Evolutionary conservation across 176 grass and related monocot species (phyloP).

Genomic region (Carex pumila): DNA sequence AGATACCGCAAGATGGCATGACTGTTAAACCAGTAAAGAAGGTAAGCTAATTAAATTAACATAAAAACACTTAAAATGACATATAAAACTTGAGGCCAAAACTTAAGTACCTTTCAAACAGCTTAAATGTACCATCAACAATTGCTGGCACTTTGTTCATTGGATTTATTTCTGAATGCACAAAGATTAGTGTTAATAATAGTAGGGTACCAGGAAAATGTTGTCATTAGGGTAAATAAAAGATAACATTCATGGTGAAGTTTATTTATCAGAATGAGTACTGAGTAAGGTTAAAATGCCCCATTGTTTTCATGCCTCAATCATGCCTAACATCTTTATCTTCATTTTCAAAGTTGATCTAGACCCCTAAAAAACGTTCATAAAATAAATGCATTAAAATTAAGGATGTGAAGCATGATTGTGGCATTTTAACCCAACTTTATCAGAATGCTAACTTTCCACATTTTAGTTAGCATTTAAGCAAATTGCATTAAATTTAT

Average conservation of each 20-base stretch:
- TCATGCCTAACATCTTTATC: no score
- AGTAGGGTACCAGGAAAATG: background rate
- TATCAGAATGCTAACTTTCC: background rate
- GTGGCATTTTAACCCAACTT: no score
- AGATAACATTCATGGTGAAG: background rate
- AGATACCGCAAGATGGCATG: slow-evolving; percentile 90
- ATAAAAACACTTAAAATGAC: background rate
- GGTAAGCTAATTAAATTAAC: background rate
- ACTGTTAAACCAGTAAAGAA: slow-evolving; percentile 23
- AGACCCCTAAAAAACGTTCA: no score
- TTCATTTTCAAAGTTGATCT: no score
- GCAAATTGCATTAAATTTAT: background rate
- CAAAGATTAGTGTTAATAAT: background rate
- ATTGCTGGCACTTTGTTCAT: slow-evolving; percentile 69
- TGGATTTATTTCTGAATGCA: slow-evolving; percentile 63
- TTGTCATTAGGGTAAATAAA: background rate
- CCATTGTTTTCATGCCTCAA: no score
- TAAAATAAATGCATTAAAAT: no score
- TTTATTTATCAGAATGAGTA: background rate
- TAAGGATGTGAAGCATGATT: no score
- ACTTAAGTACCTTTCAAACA: slow-evolving; percentile 55
- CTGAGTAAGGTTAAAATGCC: no score
- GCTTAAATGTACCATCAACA: slow-evolving; percentile 50
- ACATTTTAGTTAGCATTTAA: background rate
- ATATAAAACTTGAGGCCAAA: background rate